These are phyloP conservation scores for Myriosclerotinia curreyana DNA, from an alignment of 2,329 filamentous ascomycete species.

Conservation along the genomic window DNA sequence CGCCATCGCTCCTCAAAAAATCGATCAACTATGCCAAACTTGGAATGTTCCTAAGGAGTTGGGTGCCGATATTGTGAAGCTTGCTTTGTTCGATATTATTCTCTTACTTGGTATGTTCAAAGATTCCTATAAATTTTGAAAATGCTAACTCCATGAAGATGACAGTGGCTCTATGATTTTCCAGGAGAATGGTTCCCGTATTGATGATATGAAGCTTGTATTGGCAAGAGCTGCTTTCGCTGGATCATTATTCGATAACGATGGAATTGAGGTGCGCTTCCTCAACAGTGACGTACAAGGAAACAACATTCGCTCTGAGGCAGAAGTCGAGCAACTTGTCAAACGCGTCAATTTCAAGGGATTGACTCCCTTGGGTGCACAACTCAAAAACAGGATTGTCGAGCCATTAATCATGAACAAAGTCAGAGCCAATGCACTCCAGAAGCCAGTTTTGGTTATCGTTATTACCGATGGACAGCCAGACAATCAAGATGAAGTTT, in stretches of 20 bases:
- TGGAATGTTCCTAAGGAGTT: constrained; percentile 39
- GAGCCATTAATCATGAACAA: constrained; percentile 54
- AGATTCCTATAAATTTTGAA: not conserved
- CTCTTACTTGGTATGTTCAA: constrained; percentile 35
- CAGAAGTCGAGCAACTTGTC: constrained; percentile 58
- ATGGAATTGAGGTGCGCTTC: constrained; percentile 66
- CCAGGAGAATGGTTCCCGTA: constrained; percentile 63
- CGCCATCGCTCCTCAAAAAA: constrained; percentile 23
- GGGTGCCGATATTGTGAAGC: constrained; percentile 39
- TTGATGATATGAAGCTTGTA: constrained; percentile 64
- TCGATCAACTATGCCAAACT: constrained; percentile 32
- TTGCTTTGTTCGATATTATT: constrained; percentile 38
- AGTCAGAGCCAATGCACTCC: constrained; percentile 8
- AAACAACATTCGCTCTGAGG: constrained; percentile 55
- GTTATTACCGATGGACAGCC: constrained; percentile 21
- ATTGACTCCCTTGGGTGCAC: constrained; percentile 63
- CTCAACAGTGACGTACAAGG: constrained; percentile 59
- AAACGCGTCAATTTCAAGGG: constrained; percentile 60
- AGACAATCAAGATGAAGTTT: constrained; percentile 20
- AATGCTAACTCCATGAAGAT: constrained; percentile 42
- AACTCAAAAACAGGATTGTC: constrained; percentile 60
- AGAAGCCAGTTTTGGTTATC: constrained; percentile 19
- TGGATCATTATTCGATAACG: constrained; percentile 65
- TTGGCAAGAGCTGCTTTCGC: constrained; percentile 61
- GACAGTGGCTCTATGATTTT: constrained; percentile 70